A percentile compares a stretch with the other conserved stretches of the same genome.
Conservation (phyloP, 805 yeast species). For the Starmerella apis region DNA sequence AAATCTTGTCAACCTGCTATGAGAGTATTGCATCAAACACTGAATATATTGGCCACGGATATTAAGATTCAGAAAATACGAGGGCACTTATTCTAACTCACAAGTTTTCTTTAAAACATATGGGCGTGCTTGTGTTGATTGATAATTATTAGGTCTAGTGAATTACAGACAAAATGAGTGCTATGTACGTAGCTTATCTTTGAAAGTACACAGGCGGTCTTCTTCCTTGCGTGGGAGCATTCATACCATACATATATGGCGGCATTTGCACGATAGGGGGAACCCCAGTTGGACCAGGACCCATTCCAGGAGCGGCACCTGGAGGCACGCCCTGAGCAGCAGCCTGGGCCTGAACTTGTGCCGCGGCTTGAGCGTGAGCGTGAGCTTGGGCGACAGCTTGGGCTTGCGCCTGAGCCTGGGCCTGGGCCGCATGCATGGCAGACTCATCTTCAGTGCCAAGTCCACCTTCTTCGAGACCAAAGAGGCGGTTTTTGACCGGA, state of each 20-base stretch:
- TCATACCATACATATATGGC: conserved; percentile 20
- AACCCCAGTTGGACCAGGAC: conserved; percentile 9
- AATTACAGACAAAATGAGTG: background rate
- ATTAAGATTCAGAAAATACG: too few relatives aligned
- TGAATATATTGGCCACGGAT: too few relatives aligned
- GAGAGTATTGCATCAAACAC: too few relatives aligned
- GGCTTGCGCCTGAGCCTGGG: conserved; percentile 21
- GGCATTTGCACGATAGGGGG: conserved; percentile 19
- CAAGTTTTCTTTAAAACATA: too few relatives aligned
- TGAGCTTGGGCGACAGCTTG: conserved; percentile 25
- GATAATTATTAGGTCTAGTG: too few relatives aligned
- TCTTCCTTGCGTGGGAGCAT: conserved; percentile 24
- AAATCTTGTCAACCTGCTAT: too few relatives aligned
- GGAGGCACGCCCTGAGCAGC: conserved; percentile 17
- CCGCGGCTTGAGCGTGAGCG: conserved; percentile 21
- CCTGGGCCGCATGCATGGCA: conserved; percentile 8
- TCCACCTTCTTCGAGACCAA: conserved; percentile 32
- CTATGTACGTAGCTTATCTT: conserved; percentile 33
- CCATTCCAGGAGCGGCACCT: conserved; percentile 1
- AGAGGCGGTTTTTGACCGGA: conserved; percentile 30
- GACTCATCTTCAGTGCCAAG: conserved; percentile 17
- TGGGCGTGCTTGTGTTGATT: too few relatives aligned
- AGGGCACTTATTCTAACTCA: too few relatives aligned
- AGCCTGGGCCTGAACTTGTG: conserved; percentile 27
- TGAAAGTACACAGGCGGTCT: conserved; percentile 31